These are phyloP conservation scores for Iris pallida DNA, from an alignment of 116 monocot genomes.

Conservation along the genomic window DNA sequence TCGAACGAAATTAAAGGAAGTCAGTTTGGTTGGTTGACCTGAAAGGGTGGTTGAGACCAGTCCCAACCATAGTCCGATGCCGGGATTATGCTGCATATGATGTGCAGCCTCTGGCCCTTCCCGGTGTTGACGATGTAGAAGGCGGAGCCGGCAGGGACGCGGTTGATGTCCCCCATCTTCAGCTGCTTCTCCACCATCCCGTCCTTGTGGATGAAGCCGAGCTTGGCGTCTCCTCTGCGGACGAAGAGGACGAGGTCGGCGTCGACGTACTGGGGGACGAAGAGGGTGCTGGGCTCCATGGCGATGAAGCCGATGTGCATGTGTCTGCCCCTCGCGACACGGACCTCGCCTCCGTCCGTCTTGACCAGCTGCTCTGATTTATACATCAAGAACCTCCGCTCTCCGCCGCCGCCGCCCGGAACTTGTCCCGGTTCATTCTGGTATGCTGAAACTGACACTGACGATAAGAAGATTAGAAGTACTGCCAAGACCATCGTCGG, in stretches of 20 bases:
- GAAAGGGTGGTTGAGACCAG: neutral
- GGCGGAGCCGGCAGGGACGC: constrained; percentile 63
- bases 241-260: constrained; percentile 60
- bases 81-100: constrained; percentile 62
- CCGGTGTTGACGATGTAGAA: constrained; percentile 81
- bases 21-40: neutral
- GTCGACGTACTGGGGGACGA: constrained; percentile 88
- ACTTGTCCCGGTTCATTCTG: neutral
- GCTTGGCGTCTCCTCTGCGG: constrained; percentile 55
- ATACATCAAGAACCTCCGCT: constrained; percentile 45
- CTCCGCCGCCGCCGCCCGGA: neutral
- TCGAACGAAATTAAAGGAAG: neutral
- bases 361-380: constrained; percentile 52
- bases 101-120: constrained; percentile 44
- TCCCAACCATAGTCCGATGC: neutral
- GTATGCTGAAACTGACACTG: neutral
- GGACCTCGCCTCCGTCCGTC: constrained; percentile 65
- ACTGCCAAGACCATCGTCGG: neutral
- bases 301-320: constrained; percentile 80
- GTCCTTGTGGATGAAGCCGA: constrained; percentile 68
- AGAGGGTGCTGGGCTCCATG: constrained; percentile 89
- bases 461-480: neutral
- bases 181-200: constrained; percentile 53
- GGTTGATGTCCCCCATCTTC: constrained; percentile 65
- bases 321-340: constrained; percentile 43